Conservation (phyloP, 2,329 filamentous ascomycete species). For the Colletotrichum orchidophilum region DNA sequence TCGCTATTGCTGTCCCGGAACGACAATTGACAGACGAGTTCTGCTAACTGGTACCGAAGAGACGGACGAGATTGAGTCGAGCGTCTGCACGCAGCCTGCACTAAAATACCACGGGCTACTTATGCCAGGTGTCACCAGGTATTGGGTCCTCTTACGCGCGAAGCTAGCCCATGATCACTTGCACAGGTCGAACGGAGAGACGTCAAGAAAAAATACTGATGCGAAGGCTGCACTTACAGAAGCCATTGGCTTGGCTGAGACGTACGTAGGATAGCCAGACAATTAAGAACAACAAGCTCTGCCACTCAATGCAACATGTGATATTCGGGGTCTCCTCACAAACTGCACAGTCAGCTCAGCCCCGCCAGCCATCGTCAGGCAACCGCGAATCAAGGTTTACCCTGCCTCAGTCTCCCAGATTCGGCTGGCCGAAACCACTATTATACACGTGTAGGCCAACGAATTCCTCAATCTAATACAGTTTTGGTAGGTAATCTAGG, state of each 20-base stretch:
- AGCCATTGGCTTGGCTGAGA: too few relatives aligned
- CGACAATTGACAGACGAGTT: background rate
- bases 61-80: slow-evolving; percentile 1
- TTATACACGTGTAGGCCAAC: too few relatives aligned
- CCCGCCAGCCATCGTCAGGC: background rate
- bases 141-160: too few relatives aligned
- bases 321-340: background rate
- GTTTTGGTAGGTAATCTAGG: background rate
- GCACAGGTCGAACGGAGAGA: too few relatives aligned
- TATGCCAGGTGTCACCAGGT: too few relatives aligned
- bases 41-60: background rate
- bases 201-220: too few relatives aligned
- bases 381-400: background rate
- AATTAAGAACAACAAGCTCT: background rate
- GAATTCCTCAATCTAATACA: background rate
- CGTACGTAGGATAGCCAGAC: background rate
- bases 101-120: too few relatives aligned
- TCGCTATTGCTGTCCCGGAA: background rate
- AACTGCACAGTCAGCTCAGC: background rate
- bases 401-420: background rate
- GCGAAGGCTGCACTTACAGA: too few relatives aligned
- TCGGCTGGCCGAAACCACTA: background rate
- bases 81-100: too few relatives aligned
- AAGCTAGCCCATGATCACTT: too few relatives aligned
- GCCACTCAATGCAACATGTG: background rate